phyloP scores from a whole-genome alignment of 176 grass and related monocot species.

The Musa troglodytarum region DNA sequence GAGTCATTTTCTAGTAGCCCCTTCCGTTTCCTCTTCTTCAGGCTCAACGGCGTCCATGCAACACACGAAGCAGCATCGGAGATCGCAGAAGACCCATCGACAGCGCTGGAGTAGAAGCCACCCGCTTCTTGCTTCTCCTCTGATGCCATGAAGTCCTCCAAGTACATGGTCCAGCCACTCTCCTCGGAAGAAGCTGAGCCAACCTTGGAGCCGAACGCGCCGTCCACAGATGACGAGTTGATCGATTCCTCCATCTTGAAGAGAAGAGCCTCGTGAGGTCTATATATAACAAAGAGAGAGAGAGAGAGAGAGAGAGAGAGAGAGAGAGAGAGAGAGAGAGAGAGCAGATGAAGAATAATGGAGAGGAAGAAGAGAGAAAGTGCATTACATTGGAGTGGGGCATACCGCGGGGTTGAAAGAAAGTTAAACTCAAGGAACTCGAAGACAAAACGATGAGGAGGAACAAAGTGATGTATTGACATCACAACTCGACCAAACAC shows the following conservation, averaged over 20 bases:
- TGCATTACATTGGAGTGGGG: neutral
- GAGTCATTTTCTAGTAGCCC: neutral
- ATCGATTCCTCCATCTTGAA: constrained; percentile 8
- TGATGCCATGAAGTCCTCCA: constrained; percentile 15
- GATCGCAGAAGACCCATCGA: neutral
- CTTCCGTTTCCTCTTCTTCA: neutral
- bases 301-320: no score
- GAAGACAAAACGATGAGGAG: neutral
- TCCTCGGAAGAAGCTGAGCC: constrained; percentile 2
- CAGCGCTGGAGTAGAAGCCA: neutral
- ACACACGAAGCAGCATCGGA: constrained; percentile 4
- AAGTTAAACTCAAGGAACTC: neutral
- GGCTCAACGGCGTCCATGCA: neutral
- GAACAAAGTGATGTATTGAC: neutral
- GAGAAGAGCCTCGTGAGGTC: neutral
- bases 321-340: no score
- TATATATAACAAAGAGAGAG: neutral
- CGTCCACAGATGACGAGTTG: neutral
- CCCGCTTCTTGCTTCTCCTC: neutral
- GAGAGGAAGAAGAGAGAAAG: neutral
- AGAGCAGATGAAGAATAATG: neutral
- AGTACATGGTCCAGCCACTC: constrained; percentile 16
- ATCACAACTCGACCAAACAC: neutral
- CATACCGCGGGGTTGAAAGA: neutral
- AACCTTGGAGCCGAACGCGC: neutral